Conservation (phyloP, 257 asterid genomes). For the Penstemon davidsonii region DNA sequence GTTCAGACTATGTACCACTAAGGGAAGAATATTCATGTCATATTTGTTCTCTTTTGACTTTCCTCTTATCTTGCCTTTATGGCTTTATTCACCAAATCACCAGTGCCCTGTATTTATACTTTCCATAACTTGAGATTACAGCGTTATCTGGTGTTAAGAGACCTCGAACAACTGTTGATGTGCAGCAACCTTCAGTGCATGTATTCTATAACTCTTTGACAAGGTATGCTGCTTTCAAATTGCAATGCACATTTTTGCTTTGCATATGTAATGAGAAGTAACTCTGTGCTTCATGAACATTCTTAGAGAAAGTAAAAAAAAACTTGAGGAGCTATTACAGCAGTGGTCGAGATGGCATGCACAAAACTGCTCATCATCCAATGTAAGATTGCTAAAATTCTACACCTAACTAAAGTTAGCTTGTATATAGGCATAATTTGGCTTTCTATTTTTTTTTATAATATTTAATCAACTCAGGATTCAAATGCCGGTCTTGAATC, state of each 20-base stretch:
- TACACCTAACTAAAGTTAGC: neutral
- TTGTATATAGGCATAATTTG: conserved; percentile 8
- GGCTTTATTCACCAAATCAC: conserved; percentile 8
- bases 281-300: conserved; percentile 23
- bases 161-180: conserved; percentile 55
- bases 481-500: conserved; percentile 51
- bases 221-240: conserved; percentile 47
- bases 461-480: conserved; percentile 52
- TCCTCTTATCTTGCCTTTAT: conserved; percentile 11
- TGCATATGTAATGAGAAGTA: conserved; percentile 2
- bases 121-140: conserved; percentile 44
- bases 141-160: conserved; percentile 79
- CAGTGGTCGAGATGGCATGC: conserved; percentile 93
- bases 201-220: conserved; percentile 63
- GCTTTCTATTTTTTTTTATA: conserved; percentile 17
- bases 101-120: conserved; percentile 30
- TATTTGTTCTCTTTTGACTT: conserved; percentile 7
- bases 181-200: conserved; percentile 73
- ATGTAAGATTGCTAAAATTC: conserved; percentile 42
- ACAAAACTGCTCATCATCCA: conserved; percentile 50
- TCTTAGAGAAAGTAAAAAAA: conserved; percentile 78
- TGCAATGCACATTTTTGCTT: conserved; percentile 7
- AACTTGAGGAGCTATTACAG: conserved; percentile 76
- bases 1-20: neutral
- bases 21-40: conserved; percentile 4